Base-by-base conservation (phyloP, 352 stramenopile genomes). In the Pythium vanterpoolii region DNA sequence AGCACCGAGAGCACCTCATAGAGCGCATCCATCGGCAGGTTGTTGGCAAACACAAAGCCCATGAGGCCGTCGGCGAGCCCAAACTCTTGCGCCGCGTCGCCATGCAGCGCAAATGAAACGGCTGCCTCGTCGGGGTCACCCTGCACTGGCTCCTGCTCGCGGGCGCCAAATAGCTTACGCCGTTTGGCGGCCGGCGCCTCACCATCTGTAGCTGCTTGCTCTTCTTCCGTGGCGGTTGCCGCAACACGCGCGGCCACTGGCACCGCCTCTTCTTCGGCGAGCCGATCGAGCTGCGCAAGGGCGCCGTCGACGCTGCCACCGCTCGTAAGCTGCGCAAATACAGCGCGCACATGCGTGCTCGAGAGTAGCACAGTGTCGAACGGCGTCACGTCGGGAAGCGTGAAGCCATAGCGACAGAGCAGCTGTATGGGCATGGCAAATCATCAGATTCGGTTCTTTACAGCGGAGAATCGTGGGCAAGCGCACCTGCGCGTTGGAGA, bases 341-440 rank as follows among this genome's bases (percentile, higher is more conserved):
- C 73, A 4, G 46, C 48, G 27, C 66, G 69, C 5, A 91, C 68
- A 34, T 87, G 69, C 1, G 53, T 52, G 46, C 75, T 83, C 0
- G 67, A 72, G 33, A 91, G 57, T 23, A 77, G 68, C 54, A 91
- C 86, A 11, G 71, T 74, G 62, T 89, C 82, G 6, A 64, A 74
- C 3, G 76, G 34, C 19, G 71, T 59, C 23, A 66, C 40, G 16
- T 62, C 57, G 7, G 72, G 63, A 24, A 89, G 64, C 21, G 86
- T 78, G 54, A 91, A 91, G 10, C 82, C 77, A 43, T 91, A 91
- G 28, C 77, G 73, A 28, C 82, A 91, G 33, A 91, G 59, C 14
- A 91, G 62, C 81, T 81, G 50, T 4, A 54, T 44, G 51, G 13
- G 18, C 8, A 8, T 14, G 33, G 8, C 39, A 39, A 39, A 39